A percentile compares a stretch with the other conserved stretches of the same genome.
Conservation (phyloP, 352 stramenopile species). For the Thraustochytrium sp. region DNA sequence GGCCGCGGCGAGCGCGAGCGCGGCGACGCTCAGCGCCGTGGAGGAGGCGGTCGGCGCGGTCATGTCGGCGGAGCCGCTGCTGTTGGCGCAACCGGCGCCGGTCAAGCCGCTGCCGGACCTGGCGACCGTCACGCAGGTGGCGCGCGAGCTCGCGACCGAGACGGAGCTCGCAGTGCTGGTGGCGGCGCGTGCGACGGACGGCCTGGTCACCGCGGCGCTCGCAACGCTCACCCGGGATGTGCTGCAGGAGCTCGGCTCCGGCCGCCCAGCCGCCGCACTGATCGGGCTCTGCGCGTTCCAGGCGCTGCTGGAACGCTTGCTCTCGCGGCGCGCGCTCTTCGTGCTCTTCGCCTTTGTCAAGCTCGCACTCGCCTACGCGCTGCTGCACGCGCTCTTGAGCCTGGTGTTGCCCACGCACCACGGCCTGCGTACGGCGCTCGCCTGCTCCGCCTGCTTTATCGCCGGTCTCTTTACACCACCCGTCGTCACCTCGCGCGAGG, state of each 20-base stretch:
- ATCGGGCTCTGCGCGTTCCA: neutral
- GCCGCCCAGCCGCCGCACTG: neutral
- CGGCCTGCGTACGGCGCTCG: neutral
- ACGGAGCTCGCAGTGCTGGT: neutral
- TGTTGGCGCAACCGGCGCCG: too few species aligned
- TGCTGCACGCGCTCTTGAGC: neutral
- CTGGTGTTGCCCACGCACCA: neutral
- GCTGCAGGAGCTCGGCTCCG: neutral
- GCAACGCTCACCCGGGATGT: neutral
- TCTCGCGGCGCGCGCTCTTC: neutral
- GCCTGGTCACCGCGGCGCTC: neutral
- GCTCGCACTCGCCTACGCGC: neutral
- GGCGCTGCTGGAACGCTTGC: neutral
- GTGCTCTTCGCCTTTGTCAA: neutral
- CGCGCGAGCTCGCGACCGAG: neutral
- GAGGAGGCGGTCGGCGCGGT: neutral
- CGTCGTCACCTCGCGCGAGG: too few species aligned
- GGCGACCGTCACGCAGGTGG: neutral
- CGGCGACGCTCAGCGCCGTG: neutral
- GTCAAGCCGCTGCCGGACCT: neutral
- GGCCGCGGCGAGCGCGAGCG: neutral
- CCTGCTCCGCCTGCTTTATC: neutral
- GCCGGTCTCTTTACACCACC: neutral
- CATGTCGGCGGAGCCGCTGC: neutral
- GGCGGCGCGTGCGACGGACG: too few species aligned